A percentile compares a stretch with the other conserved stretches of the same genome.
These are phyloP conservation scores for Danielia oregonensis DNA, from an alignment of 805 yeast genomes.

Conservation along the genomic window DNA sequence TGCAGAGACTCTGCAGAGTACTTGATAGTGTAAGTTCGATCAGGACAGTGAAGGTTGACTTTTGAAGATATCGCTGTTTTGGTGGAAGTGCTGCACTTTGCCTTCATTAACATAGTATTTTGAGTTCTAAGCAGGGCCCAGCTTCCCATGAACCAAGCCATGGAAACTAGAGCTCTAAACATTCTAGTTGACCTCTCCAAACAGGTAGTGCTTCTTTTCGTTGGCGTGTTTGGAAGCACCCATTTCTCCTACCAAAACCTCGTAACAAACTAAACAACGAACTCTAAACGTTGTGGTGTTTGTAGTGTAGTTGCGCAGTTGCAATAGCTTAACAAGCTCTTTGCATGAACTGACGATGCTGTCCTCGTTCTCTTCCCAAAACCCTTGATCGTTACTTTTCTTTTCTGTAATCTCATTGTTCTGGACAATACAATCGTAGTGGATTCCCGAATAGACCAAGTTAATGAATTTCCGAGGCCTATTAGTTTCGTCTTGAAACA, in stretches of 20 bases:
- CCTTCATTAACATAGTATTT: no score
- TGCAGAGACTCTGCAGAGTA: no score
- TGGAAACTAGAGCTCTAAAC: no score
- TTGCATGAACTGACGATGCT: constrained; percentile 34
- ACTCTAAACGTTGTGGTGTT: constrained; percentile 59
- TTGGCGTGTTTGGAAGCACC: constrained; percentile 65
- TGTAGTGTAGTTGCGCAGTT: constrained; percentile 54
- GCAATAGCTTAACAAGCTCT: constrained; percentile 42
- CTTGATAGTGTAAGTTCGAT: no score
- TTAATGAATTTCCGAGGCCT: constrained; percentile 44
- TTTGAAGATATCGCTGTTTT: no score
- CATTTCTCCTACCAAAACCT: constrained; percentile 54
- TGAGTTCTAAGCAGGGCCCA: no score
- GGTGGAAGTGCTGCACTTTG: no score
- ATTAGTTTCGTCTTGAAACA: constrained; percentile 38
- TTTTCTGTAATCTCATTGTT: constrained; percentile 15
- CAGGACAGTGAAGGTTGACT: no score
- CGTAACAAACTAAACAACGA: constrained; percentile 54
- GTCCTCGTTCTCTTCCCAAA: constrained; percentile 36
- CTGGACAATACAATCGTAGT: constrained; percentile 58
- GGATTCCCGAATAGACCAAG: constrained; percentile 66
- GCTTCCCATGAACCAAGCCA: no score
- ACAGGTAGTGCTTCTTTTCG: constrained; percentile 54
- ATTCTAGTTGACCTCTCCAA: constrained; percentile 63
- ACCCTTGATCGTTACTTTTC: constrained; percentile 33